Percentiles rank a stretch among this genome's conserved stretches.
Conservation (phyloP, 495 filamentous ascomycete species). For the Cladorrhinum samala region DNA sequence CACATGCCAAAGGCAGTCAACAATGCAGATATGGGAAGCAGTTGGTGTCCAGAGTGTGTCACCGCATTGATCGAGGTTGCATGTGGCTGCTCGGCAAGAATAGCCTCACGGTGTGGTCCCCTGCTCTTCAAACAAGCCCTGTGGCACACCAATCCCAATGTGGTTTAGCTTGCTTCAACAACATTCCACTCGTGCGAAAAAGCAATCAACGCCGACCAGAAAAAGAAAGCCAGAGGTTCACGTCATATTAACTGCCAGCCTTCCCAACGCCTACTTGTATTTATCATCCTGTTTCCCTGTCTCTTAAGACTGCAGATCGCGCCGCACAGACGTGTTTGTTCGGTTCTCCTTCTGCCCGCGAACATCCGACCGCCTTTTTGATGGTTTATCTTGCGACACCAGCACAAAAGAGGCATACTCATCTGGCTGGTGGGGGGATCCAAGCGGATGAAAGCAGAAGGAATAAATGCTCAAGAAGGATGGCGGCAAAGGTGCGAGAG, state of each 20-base stretch:
- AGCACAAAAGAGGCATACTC: background rate
- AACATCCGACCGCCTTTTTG: background rate
- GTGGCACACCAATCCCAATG: constrained; percentile 5
- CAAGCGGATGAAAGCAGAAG: background rate
- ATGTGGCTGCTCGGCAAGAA: constrained; percentile 17
- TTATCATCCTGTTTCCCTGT: background rate
- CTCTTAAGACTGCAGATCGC: constrained; percentile 5
- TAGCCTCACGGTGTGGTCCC: constrained; percentile 7
- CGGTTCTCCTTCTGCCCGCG: constrained; percentile 1
- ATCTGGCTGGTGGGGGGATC: too few species aligned
- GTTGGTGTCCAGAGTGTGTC: background rate
- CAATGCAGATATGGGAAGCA: constrained; percentile 4
- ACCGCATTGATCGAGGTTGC: background rate
- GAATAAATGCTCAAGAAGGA: background rate
- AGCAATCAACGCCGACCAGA: constrained; percentile 8
- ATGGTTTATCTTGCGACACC: background rate
- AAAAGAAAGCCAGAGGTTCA: constrained; percentile 19
- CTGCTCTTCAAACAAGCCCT: background rate
- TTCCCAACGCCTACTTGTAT: too few species aligned
- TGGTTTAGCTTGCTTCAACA: constrained; percentile 8
- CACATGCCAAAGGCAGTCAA: constrained; percentile 6
- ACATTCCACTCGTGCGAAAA: constrained; percentile 6
- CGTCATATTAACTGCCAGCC: constrained; percentile 21
- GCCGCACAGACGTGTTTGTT: constrained; percentile 9
- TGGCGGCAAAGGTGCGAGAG: background rate